Base-by-base conservation (phyloP, 257 asterid species). In the Forsythia viridissima region DNA sequence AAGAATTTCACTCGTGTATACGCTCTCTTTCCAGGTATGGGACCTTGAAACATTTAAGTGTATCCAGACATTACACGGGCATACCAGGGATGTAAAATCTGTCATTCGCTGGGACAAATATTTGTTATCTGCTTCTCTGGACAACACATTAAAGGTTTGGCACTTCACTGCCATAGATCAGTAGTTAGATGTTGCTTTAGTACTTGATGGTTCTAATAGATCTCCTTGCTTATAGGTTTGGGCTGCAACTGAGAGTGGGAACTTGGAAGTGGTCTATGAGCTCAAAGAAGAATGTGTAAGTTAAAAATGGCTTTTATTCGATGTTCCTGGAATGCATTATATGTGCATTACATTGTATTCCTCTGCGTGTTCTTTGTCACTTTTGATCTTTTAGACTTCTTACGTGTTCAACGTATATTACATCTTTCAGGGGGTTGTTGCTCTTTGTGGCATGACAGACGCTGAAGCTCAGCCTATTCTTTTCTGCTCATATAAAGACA, bases 61-160 rank as follows among this genome's bases (percentile, higher is more conserved):
- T 36, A 20, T 88, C 73, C 91, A 89, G 8, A 86, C 85, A 3
- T 70, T 93, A 21, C 43, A 74, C 0, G 92, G 92, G 46, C 96
- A 93, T 48, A 76, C 83, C 1, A 72, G 77, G 55, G 89, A 42
- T 2, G 96, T 90, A 21, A 86, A 77, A 34, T 84, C 93, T 63
- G 75, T 93, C 66, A 63, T 92, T 41, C 90, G 92, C 72, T 93
- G 92, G 91, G 88, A 87, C 21, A 20, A 21, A 0, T 90, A 46
- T 69, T 72, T 93, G 71, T 18, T 93, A 15, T 83, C 96, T 10
- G 90, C 92, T 61, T 92, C 98, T 8, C 76, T 88, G 38, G 98
- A 93, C 83, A 84, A 84, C 8, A 87, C 91, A 3, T 9, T 92
- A 5, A 91, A 90, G 85, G 90, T 92, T 42, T 73, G 86, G 46